Evolutionary conservation across 2,329 filamentous ascomycete genomes (phyloP), one percentile per base, ranked within the genome.

Genomic region (Alternaria consortialis): DNA sequence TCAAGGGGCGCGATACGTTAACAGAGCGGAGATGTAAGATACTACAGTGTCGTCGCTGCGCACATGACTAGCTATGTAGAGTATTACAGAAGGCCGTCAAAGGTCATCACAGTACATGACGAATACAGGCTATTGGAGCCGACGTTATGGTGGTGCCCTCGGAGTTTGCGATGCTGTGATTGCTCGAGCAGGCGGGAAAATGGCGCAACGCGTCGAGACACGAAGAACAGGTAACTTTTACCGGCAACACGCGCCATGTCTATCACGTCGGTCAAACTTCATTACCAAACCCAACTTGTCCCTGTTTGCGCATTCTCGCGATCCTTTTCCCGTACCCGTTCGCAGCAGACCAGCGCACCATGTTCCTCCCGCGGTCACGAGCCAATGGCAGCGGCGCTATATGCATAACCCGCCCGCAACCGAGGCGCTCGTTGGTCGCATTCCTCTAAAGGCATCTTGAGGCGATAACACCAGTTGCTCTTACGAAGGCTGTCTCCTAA

Each of bases 381-480:
- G 64, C 70, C 70, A 73, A 71, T 73, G 56, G 53, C 56, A 58
- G 39, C 12, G 54, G 53, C 42, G 63, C 65, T 64, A 69, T 68
- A 60, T 62, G 60, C 53, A 60, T 67, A 47, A 60, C 60, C 70
- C 69, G 68, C 63, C 31, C 62, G 52, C 54, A 72, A 61, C 70
- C 70, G 69, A 71, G 62, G 58, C 61, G 46, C 62, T 47, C 48
- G 54, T 58, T 58, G 58, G 58, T 50, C 42, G 62, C 40, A 44
- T 61, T 58, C 58, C 60, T 37, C 56, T 66, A 73, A 63, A 53
- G 42, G 59, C 69, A 73, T 58, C 63, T 67, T 46, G 43, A 67
- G 48, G 52, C 67, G 68, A 61, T 53, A 47, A 40, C 39, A 60
- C 50, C 44, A 53, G 48, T 55, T 52, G 39, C 53, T 40, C 32